phyloP scores from a whole-genome alignment of 1,284 basidiomycete species.

The Ceraceosorus guamensis region DNA sequence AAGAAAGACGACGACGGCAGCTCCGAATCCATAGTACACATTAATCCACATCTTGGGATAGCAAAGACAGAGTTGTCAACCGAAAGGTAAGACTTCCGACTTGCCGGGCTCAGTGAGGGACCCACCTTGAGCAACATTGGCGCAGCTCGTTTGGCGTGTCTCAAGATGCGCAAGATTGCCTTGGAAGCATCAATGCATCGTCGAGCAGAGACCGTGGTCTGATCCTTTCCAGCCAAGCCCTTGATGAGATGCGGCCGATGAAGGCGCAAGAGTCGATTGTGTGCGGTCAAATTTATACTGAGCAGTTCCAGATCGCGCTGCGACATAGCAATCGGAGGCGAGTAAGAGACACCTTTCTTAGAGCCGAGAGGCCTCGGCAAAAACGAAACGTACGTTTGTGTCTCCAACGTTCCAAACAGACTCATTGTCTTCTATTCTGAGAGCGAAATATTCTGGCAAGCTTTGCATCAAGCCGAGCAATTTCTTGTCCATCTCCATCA shows the following conservation, averaged over 20 bases:
- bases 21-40: slow-evolving; percentile 37
- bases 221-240: slow-evolving; percentile 31
- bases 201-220: slow-evolving; percentile 17
- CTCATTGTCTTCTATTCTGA: slow-evolving; percentile 6
- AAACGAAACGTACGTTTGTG: neutral
- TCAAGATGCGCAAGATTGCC: slow-evolving; percentile 17
- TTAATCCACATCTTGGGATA: slow-evolving; percentile 37
- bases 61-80: slow-evolving; percentile 22
- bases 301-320: slow-evolving; percentile 28
- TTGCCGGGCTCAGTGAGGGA: slow-evolving; percentile 1
- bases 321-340: too few species aligned
- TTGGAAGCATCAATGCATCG: slow-evolving; percentile 22
- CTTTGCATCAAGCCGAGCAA: slow-evolving; percentile 14
- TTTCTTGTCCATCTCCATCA: slow-evolving; percentile 22
- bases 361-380: too few species aligned
- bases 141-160: slow-evolving; percentile 12
- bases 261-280: slow-evolving; percentile 39
- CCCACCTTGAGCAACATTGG: neutral
- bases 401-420: neutral
- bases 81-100: slow-evolving; percentile 22
- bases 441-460: slow-evolving; percentile 19
- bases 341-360: too few species aligned
- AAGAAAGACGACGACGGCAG: slow-evolving; percentile 26
- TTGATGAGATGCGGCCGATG: slow-evolving; percentile 38
- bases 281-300: slow-evolving; percentile 39